Evolutionary conservation across 768 basidiomycete species (phyloP).

Genomic region (Pleurotus ostreatus): DNA sequence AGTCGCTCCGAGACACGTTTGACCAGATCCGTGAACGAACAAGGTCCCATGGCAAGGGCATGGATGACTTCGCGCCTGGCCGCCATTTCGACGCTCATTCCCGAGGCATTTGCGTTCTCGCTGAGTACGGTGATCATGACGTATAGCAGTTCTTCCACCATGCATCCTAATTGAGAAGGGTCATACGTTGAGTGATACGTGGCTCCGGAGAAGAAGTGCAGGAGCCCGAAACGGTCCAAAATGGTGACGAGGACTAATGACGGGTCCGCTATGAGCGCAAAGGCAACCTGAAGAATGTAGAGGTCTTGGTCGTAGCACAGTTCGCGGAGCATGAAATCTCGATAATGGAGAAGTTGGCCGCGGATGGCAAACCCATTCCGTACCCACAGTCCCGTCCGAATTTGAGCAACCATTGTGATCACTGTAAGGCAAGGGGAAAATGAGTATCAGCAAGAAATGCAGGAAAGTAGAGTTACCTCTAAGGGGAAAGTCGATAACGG

Average conservation of each 20-base stretch:
- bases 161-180: slow-evolving; percentile 63
- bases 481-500: slow-evolving; percentile 84
- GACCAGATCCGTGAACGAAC: slow-evolving; percentile 85
- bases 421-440: slow-evolving; percentile 38
- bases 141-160: slow-evolving; percentile 91
- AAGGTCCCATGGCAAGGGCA: slow-evolving; percentile 82
- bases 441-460: background rate
- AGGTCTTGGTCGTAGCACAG: slow-evolving; percentile 94
- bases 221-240: slow-evolving; percentile 84
- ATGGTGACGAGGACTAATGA: slow-evolving; percentile 78
- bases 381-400: slow-evolving; percentile 94
- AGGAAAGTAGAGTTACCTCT: slow-evolving; percentile 53
- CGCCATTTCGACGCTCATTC: slow-evolving; percentile 56
- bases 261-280: slow-evolving; percentile 69
- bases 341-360: slow-evolving; percentile 92
- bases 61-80: slow-evolving; percentile 88
- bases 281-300: slow-evolving; percentile 81
- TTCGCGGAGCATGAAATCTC: slow-evolving; percentile 93
- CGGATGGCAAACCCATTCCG: slow-evolving; percentile 96
- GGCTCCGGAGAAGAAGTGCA: slow-evolving; percentile 75
- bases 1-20: slow-evolving; percentile 89
- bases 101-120: slow-evolving; percentile 73
- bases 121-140: slow-evolving; percentile 83
- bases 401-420: slow-evolving; percentile 89
- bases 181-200: slow-evolving; percentile 62